These are phyloP conservation scores for Selenicereus undatus DNA, from an alignment of 148 eudicot species.

Conservation along the genomic window DNA sequence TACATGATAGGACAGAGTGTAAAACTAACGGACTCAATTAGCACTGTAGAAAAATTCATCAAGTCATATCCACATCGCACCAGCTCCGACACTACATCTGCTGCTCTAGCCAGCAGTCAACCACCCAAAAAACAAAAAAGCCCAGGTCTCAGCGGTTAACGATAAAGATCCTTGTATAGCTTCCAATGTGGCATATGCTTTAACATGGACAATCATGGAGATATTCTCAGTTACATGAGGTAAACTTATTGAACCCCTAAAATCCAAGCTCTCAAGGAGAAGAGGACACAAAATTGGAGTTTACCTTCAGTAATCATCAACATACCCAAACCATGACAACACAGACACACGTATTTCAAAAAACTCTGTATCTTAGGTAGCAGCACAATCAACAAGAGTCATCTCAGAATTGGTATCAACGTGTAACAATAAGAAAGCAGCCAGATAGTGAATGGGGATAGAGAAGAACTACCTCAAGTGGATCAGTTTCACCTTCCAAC, in stretches of 20 bases:
- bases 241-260: not conserved
- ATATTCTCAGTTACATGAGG: not conserved
- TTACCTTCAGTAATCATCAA: not conserved
- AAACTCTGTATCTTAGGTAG: not conserved
- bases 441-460: not conserved
- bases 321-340: not conserved
- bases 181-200: not conserved
- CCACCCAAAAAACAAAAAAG: not conserved
- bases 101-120: not conserved
- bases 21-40: too few relatives aligned
- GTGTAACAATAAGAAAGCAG: not conserved
- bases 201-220: not conserved
- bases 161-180: not conserved
- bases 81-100: not conserved
- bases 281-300: not conserved
- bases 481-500: conserved; percentile 64
- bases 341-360: not conserved
- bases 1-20: not conserved
- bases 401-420: not conserved
- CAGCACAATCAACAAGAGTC: not conserved
- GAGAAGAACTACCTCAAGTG: conserved; percentile 49
- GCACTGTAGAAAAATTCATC: not conserved
- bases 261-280: not conserved
- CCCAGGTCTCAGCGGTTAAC: not conserved
- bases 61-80: not conserved